Conservation (phyloP, 352 stramenopile genomes). For the Globisporangium alternatum region DNA sequence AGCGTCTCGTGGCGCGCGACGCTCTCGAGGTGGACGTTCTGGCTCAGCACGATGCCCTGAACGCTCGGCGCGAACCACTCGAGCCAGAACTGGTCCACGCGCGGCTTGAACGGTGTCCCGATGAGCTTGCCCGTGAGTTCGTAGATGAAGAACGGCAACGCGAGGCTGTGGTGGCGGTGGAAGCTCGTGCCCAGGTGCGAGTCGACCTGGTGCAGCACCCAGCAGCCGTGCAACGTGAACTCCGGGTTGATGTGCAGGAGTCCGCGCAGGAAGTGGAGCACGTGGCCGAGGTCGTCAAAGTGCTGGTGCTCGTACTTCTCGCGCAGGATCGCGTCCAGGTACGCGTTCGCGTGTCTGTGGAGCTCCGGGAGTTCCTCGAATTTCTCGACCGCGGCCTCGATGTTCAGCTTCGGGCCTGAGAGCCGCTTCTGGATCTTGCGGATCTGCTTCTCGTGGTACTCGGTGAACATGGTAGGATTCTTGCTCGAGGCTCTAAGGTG, state of each 20-base stretch:
- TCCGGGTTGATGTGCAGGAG: slow-evolving; percentile 9
- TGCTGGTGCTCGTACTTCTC: not conserved
- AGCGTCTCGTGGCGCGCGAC: slow-evolving; percentile 1
- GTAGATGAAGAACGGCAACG: slow-evolving; percentile 13
- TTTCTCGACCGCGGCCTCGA: not conserved
- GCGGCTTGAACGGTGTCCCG: slow-evolving; percentile 3
- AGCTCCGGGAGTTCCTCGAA: slow-evolving; percentile 7
- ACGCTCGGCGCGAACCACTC: slow-evolving; percentile 9
- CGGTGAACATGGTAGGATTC: not conserved
- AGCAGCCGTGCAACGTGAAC: slow-evolving; percentile 10
- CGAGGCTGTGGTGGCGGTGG: slow-evolving; percentile 11
- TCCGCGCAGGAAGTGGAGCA: slow-evolving; percentile 9
- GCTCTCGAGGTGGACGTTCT: slow-evolving; percentile 6
- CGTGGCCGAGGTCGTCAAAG: not conserved
- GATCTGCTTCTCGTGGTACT: not conserved
- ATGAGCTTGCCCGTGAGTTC: slow-evolving; percentile 1
- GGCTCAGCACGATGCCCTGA: slow-evolving; percentile 4
- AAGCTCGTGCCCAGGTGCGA: slow-evolving; percentile 1
- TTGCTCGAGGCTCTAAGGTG: too few species aligned
- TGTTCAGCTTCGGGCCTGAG: not conserved
- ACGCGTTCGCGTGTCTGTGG: not conserved
- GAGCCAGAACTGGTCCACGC: slow-evolving; percentile 9
- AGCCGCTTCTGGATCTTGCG: slow-evolving; percentile 4
- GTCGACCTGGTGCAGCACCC: slow-evolving; percentile 13
- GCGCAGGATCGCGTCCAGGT: slow-evolving; percentile 16